Evolutionary conservation across 2,329 filamentous ascomycete species (phyloP).

Genomic region (Hypomyces perniciosus): DNA sequence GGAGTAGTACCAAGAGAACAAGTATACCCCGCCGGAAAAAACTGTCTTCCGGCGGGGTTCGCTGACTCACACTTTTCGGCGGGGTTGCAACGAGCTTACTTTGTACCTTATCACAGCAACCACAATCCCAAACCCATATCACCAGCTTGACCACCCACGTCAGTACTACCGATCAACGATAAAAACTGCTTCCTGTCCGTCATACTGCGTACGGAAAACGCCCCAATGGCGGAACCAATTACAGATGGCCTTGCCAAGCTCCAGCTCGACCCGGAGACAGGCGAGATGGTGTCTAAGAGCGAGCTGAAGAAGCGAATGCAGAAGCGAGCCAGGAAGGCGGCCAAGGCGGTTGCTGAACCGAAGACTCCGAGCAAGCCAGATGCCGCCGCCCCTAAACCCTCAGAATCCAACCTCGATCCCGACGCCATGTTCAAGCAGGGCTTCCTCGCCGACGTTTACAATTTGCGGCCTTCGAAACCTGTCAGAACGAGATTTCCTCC

Average conservation of each 20-base stretch:
- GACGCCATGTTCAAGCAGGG: conserved; percentile 75
- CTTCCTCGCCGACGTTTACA: conserved; percentile 67
- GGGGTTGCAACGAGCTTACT: no score
- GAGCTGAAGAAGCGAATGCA: conserved; percentile 56
- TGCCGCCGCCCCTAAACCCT: conserved; percentile 21
- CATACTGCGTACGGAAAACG: background rate
- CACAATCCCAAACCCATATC: no score
- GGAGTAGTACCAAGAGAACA: no score
- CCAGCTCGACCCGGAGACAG: conserved; percentile 56
- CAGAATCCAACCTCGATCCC: conserved; percentile 42
- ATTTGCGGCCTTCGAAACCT: conserved; percentile 55
- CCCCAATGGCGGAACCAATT: conserved; percentile 8
- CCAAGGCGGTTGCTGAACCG: conserved; percentile 42
- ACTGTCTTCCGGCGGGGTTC: no score
- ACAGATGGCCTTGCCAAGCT: conserved; percentile 40
- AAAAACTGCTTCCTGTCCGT: no score
- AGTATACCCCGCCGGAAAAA: no score
- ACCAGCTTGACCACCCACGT: no score
- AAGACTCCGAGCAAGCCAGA: conserved; percentile 22
- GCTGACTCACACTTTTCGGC: no score
- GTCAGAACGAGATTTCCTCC: conserved; percentile 72
- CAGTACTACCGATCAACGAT: no score
- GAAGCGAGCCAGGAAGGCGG: conserved; percentile 53
- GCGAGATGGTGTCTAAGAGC: conserved; percentile 60
- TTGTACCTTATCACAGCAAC: no score